These are phyloP conservation scores for Trichoderma sp. DNA, from an alignment of 2,329 filamentous ascomycete species.

Conservation along the genomic window DNA sequence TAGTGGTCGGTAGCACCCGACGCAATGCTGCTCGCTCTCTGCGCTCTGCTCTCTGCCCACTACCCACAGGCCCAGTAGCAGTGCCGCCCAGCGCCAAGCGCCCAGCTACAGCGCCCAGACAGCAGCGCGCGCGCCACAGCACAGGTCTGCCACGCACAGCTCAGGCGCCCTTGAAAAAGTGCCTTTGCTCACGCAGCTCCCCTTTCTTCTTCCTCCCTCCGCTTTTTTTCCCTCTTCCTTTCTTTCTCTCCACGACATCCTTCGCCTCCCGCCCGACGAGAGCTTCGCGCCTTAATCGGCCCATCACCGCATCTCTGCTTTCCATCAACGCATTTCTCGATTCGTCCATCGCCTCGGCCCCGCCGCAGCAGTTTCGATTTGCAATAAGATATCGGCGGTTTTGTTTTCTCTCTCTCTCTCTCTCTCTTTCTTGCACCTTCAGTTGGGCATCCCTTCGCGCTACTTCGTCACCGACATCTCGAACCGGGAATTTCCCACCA, in stretches of 20 bases:
- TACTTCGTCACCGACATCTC: slow-evolving; percentile 26
- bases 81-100: slow-evolving; percentile 17
- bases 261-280: slow-evolving; percentile 24
- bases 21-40: slow-evolving; percentile 1
- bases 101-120: slow-evolving; percentile 14
- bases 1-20: slow-evolving; percentile 24
- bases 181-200: slow-evolving; percentile 12
- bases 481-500: neutral
- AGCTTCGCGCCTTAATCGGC: slow-evolving; percentile 25
- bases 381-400: slow-evolving; percentile 4
- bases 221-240: slow-evolving; percentile 18
- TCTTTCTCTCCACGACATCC: slow-evolving; percentile 13
- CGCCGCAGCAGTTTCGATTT: slow-evolving; percentile 7
- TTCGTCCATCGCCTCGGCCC: slow-evolving; percentile 8
- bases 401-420: slow-evolving; percentile 14
- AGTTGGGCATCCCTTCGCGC: neutral
- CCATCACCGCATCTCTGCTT: slow-evolving; percentile 22
- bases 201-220: slow-evolving; percentile 14
- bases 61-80: slow-evolving; percentile 3
- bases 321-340: slow-evolving; percentile 15
- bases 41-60: neutral
- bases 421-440: neutral
- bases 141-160: slow-evolving; percentile 19
- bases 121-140: slow-evolving; percentile 25
- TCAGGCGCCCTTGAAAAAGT: slow-evolving; percentile 24